Evolutionary conservation across 2,329 filamentous ascomycete genomes (phyloP), one percentile per base, ranked within the genome.

Genomic region (Juglanconis oblonga): DNA sequence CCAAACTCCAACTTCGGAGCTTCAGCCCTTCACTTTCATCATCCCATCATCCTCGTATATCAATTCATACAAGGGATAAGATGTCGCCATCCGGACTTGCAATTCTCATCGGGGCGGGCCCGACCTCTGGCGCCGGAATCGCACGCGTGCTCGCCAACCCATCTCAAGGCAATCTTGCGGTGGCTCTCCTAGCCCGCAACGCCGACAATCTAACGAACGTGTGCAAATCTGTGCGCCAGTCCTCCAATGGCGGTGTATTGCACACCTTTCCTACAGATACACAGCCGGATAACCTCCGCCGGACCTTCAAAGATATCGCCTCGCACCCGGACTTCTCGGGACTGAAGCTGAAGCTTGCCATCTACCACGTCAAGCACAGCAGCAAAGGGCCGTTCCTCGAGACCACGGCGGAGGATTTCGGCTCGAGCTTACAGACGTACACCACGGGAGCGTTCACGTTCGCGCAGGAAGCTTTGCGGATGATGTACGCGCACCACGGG

Each of bases 371-470:
- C 67, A 86, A 85, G 67, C 79, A 84, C 63, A 74, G 74, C 1
- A 76, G 74, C 64, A 82, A 79, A 69, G 84, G 81, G 64, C 80
- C 82, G 0, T 85, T 84, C 68, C 71, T 84, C 51, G 73, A 80
- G 47, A 81, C 83, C 65, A 83, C 81, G 0, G 74, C 79, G 32
- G 77, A 82, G 31, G 73, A 75, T 3, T 82, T 81, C 65, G 77
- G 72, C 48, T 69, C 77, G 2, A 80, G 75, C 53, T 64, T 86
- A 60, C 76, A 79, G 55, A 74, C 73, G 0, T 86, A 84, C 68
- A 81, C 80, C 1, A 81, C 81, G 3, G 82, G 82, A 0, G 81
- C 82, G 1, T 81, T 86, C 64, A 74, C 78, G 0, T 86, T 86
- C 64, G 72, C 78, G 0, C 82, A 86, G 65, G 78, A 83, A 64